Percentiles rank a stretch among this genome's conserved stretches.
Evolutionary conservation across 768 basidiomycete species (phyloP).

Genomic region (Macrolepiota dolichaula): DNA sequence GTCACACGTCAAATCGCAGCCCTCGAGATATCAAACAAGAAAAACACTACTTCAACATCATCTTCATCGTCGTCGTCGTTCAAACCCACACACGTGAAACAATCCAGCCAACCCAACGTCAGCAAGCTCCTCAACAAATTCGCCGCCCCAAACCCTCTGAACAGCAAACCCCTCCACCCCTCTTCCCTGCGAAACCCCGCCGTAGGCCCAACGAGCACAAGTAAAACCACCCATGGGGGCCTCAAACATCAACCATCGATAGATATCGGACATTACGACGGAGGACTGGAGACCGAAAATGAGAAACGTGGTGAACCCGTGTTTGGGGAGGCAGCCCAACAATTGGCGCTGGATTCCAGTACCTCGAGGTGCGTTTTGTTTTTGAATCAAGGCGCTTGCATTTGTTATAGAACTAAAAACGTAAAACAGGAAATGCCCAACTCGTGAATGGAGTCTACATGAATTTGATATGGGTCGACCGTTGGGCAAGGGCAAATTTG

Average conservation of each 20-base stretch:
- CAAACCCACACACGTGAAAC: slow-evolving; percentile 43
- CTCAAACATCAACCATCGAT: slow-evolving; percentile 34
- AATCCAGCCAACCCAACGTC: slow-evolving; percentile 56
- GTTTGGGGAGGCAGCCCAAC: slow-evolving; percentile 73
- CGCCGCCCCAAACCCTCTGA: slow-evolving; percentile 58
- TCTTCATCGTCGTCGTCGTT: slow-evolving; percentile 23
- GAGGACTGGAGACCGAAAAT: slow-evolving; percentile 91
- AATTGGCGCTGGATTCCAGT: slow-evolving; percentile 85
- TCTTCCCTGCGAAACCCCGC: slow-evolving; percentile 43
- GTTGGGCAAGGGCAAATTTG: slow-evolving; percentile 98
- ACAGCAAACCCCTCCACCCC: slow-evolving; percentile 31
- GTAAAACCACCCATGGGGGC: slow-evolving; percentile 14
- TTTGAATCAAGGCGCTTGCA: too few species aligned
- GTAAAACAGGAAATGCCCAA: slow-evolving; percentile 55
- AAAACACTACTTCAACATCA: slow-evolving; percentile 26
- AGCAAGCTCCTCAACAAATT: slow-evolving; percentile 74
- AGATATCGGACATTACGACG: slow-evolving; percentile 91
- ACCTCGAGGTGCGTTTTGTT: slow-evolving; percentile 48
- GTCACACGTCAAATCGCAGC: slow-evolving; percentile 69
- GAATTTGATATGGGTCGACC: slow-evolving; percentile 94
- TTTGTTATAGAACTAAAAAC: neutral
- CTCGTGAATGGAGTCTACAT: slow-evolving; percentile 80
- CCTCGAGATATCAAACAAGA: slow-evolving; percentile 62
- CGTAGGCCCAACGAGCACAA: slow-evolving; percentile 12
- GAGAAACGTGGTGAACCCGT: slow-evolving; percentile 74